Base-by-base conservation (phyloP, 306 rosid genomes). In the Begonia loranthoides region DNA sequence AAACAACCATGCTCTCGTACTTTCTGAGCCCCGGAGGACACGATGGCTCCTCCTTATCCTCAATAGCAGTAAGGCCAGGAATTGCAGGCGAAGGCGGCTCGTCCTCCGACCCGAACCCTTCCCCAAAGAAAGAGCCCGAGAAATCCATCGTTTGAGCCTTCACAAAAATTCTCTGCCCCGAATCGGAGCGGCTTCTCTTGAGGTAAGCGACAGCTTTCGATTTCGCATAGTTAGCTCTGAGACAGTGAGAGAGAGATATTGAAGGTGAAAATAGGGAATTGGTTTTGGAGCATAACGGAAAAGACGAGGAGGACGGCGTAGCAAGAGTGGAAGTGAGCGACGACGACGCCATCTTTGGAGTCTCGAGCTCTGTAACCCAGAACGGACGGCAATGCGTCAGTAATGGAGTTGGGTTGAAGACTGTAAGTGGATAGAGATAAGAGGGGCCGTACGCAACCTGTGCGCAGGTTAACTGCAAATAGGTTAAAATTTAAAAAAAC, bases 21-120 rank as follows among this genome's bases (percentile, higher is more conserved):
- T 74, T 76, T 11, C 87, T 59, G 52, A 83, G 87, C 44, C 94
- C 94, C 13, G 94, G 87, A 1, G 87, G 94, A 66, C 94, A 83
- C 15, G 71, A 67, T 0, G 92, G 92, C 67, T 83, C 95, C 73
- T 86, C 94, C 75, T 81, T 90, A 7, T 85, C 95, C 70, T 90
- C 97, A 39, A 72, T 59, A 44, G 77, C 69, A 0, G 77, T 58
- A 1, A 72, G 47, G 1, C 74, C 84, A 49, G 70, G 24, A 14
- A 76, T 83, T 7, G 75, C 50, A 1, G 80, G 63, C 24, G 73
- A 36, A 14, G 66, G 34, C 11, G 82, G 70, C 52, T 90, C 94
- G 1, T 76, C 92, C 22, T 71, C 86, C 0, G 92, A 74, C 17
- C 83, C 80, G 17, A 86, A 72, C 13, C 94, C 95, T 0, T 82